Evolutionary conservation across 805 yeast genomes (phyloP).

Genomic region (Scheffersomyces ergatensis): DNA sequence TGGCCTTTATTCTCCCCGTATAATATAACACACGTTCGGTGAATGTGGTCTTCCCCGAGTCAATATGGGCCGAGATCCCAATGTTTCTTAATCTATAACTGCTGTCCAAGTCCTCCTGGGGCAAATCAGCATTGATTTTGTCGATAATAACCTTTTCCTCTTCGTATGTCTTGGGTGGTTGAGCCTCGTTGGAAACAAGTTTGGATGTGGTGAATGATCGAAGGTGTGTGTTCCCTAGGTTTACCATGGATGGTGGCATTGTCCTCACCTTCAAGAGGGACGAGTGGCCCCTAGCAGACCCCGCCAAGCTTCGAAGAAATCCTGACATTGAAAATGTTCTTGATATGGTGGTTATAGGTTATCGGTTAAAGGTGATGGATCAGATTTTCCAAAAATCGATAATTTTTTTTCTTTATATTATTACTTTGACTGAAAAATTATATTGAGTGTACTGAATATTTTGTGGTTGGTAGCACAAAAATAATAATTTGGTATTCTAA

Average conservation of each 20-base stretch:
- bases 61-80: constrained; percentile 97
- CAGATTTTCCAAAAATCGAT: too few relatives aligned
- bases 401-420: too few relatives aligned
- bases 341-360: too few relatives aligned
- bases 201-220: constrained; percentile 2
- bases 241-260: too few relatives aligned
- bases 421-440: too few relatives aligned
- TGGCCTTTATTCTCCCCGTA: constrained; percentile 95
- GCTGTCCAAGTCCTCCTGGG: constrained; percentile 50
- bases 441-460: too few relatives aligned
- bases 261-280: too few relatives aligned
- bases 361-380: too few relatives aligned
- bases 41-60: constrained; percentile 96
- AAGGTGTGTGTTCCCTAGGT: too few relatives aligned
- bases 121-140: constrained; percentile 47
- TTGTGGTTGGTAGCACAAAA: too few relatives aligned
- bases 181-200: neutral
- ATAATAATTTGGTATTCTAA: too few relatives aligned
- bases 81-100: constrained; percentile 77
- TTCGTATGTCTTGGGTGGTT: constrained; percentile 55
- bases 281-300: neutral
- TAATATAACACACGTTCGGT: constrained; percentile 95
- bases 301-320: neutral
- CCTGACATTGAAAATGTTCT: constrained; percentile 8
- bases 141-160: constrained; percentile 73